Evolutionary conservation across 164 flowering plant genomes (phyloP).

Genomic region (Nymphaea colorata): DNA sequence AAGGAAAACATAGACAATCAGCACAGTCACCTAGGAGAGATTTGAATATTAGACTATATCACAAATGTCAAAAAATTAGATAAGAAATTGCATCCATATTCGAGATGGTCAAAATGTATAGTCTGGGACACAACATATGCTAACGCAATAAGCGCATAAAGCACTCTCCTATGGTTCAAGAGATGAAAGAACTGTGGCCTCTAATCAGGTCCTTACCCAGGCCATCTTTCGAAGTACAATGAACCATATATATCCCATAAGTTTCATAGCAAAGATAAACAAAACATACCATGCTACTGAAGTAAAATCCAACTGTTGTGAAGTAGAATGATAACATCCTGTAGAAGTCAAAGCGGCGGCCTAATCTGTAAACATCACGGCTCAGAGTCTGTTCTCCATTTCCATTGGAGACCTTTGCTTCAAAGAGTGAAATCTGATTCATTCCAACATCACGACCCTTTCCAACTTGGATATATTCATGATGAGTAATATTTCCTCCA

Average conservation of each 20-base stretch:
- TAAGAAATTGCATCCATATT: too few relatives aligned
- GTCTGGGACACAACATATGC: too few relatives aligned
- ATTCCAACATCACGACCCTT: slow-evolving; percentile 98
- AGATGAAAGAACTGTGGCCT: too few relatives aligned
- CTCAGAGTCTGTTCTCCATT: slow-evolving; percentile 98
- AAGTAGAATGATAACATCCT: slow-evolving; percentile 95
- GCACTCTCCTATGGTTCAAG: too few relatives aligned
- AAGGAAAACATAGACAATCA: slow-evolving; percentile 75
- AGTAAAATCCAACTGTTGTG: slow-evolving; percentile 95
- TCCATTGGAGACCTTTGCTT: slow-evolving; percentile 97
- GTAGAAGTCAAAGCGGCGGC: slow-evolving; percentile 93
- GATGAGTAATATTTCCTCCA: slow-evolving; percentile 85
- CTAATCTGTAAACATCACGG: slow-evolving; percentile 92
- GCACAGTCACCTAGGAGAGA: slow-evolving; percentile 69
- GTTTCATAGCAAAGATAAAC: too few relatives aligned
- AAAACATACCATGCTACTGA: slow-evolving; percentile 79
- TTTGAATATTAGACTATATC: background rate
- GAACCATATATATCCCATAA: too few relatives aligned
- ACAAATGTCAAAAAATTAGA: background rate
- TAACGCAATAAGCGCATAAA: too few relatives aligned
- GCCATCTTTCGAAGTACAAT: too few relatives aligned
- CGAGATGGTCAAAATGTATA: too few relatives aligned
- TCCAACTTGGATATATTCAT: slow-evolving; percentile 96
- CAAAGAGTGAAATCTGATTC: slow-evolving; percentile 93
- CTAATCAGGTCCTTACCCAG: too few relatives aligned